Conservation (phyloP, 345 rosid species). For the Brassica juncea region DNA sequence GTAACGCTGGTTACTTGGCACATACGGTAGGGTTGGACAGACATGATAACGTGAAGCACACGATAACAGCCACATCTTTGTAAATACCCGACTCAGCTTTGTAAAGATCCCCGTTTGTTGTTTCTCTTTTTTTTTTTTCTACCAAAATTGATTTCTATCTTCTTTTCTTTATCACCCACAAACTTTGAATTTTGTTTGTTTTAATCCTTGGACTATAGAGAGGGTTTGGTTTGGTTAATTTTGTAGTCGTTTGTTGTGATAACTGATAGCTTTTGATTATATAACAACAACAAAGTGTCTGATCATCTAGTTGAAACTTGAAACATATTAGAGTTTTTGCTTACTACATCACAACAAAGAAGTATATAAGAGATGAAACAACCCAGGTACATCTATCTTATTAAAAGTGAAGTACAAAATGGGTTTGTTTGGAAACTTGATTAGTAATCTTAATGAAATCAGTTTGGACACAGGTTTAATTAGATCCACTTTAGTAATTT, state of each 20-base stretch:
- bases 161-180: not conserved
- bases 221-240: conserved; percentile 4
- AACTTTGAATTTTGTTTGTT: conserved; percentile 5
- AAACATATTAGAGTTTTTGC: no score
- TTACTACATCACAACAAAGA: not conserved
- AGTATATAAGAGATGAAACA: not conserved
- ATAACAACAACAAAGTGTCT: not conserved
- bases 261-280: not conserved
- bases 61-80: conserved; percentile 15
- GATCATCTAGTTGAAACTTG: not conserved
- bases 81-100: conserved; percentile 31
- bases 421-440: no score
- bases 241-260: not conserved
- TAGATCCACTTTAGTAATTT: no score
- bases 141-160: not conserved
- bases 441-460: no score
- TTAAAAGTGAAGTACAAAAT: no score
- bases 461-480: no score
- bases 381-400: conserved; percentile 5
- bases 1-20: conserved; percentile 23
- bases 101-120: not conserved
- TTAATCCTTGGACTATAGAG: conserved; percentile 1
- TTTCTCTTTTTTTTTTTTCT: not conserved
- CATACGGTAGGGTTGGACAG: conserved; percentile 1
- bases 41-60: not conserved